Evolutionary conservation across 2,329 filamentous ascomycete species (phyloP).

Genomic region (Colletotrichum sp.): DNA sequence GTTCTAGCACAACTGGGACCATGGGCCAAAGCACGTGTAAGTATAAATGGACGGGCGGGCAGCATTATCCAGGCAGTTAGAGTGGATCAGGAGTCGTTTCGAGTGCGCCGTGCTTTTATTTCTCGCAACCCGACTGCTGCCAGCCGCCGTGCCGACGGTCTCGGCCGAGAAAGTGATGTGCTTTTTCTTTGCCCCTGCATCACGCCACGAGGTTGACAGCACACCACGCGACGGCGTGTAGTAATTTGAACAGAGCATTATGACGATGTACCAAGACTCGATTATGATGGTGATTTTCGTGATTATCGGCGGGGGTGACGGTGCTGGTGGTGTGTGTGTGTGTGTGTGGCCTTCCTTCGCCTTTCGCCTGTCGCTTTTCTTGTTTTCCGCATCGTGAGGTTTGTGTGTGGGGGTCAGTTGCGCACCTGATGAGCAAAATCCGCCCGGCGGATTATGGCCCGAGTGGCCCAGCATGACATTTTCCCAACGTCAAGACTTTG

Average conservation of each 20-base stretch:
- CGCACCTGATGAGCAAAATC: constrained; percentile 13
- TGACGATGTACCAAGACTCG: not conserved
- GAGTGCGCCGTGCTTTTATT: not conserved
- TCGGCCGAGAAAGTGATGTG: constrained; percentile 1
- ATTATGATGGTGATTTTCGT: not conserved
- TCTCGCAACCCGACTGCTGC: not conserved
- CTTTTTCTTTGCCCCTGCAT: not conserved
- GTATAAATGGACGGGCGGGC: constrained; percentile 8
- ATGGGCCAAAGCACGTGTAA: constrained; percentile 1
- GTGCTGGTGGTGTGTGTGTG: not conserved
- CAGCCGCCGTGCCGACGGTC: not conserved
- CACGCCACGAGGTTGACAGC: not conserved
- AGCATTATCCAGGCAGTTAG: constrained; percentile 20
- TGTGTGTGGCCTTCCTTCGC: not conserved
- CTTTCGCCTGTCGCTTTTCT: not conserved
- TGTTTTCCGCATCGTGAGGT: not conserved
- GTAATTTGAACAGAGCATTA: not conserved
- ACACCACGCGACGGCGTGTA: not conserved
- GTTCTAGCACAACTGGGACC: not conserved
- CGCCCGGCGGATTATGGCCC: constrained; percentile 17
- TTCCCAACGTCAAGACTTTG: constrained; percentile 2
- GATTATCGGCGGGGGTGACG: not conserved
- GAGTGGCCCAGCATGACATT: constrained; percentile 19
- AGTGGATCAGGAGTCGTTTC: constrained; percentile 9
- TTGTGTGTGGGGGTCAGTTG: not conserved